A percentile compares a stretch with the other conserved stretches of the same genome.
phyloP scores from a whole-genome alignment of 768 basidiomycete genomes.

The Leccinum arenicola region DNA sequence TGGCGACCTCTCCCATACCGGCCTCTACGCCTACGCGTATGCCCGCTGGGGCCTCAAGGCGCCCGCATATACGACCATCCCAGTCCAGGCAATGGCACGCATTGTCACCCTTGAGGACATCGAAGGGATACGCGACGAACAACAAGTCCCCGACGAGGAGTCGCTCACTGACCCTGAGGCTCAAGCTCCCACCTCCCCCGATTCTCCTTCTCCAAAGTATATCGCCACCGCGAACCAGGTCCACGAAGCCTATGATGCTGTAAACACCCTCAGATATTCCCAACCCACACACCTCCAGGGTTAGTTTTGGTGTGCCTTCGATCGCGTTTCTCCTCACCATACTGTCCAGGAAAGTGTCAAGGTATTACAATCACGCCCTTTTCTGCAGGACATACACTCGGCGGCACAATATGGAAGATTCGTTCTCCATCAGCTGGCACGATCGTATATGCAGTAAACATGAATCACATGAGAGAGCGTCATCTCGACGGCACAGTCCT shows the following conservation, averaged over 20 bases:
- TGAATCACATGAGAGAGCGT: constrained; percentile 95
- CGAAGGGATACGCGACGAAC: constrained; percentile 74
- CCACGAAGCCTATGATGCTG: constrained; percentile 86
- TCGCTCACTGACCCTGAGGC: constrained; percentile 21
- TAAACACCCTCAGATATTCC: constrained; percentile 91
- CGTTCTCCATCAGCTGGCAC: constrained; percentile 97
- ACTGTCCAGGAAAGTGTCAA: constrained; percentile 73
- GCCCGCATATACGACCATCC: constrained; percentile 90
- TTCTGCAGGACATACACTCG: constrained; percentile 91
- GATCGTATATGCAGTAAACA: constrained; percentile 88
- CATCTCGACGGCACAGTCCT: constrained; percentile 94
- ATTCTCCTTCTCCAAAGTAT: constrained; percentile 41
- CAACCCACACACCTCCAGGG: constrained; percentile 95
- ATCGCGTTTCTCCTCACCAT: constrained; percentile 5
- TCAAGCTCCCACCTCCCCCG: constrained; percentile 9
- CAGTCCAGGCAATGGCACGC: constrained; percentile 93
- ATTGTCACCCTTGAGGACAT: constrained; percentile 89
- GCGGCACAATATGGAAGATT: constrained; percentile 98
- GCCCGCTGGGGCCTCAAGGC: constrained; percentile 85
- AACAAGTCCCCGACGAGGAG: constrained; percentile 47
- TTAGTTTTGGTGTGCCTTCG: constrained; percentile 32
- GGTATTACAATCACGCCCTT: constrained; percentile 94
- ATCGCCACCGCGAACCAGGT: constrained; percentile 82
- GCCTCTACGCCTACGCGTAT: constrained; percentile 91
- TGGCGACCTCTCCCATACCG: constrained; percentile 85